These are phyloP conservation scores for Solanum pimpinellifolium DNA, from an alignment of 257 asterid species.

Conservation along the genomic window DNA sequence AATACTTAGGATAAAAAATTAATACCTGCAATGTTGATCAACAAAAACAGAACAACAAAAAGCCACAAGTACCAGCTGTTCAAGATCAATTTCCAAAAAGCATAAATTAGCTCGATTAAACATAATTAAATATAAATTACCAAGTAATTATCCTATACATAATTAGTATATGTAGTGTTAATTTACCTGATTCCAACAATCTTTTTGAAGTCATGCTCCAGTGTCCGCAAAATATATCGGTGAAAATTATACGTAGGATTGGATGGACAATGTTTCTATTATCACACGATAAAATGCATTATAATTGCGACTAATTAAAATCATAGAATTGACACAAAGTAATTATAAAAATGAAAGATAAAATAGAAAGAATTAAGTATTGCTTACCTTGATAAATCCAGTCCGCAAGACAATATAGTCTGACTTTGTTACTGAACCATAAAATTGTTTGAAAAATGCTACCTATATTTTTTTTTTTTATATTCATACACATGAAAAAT, in stretches of 20 bases:
- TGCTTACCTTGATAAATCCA: slow-evolving; percentile 66
- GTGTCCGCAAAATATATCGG: slow-evolving; percentile 61
- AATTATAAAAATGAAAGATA: background rate
- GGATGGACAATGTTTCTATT: slow-evolving; percentile 53
- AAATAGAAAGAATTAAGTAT: background rate
- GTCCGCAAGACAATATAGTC: slow-evolving; percentile 68
- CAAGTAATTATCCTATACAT: background rate
- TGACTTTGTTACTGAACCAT: slow-evolving; percentile 75
- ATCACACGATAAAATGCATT: background rate
- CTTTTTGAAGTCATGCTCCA: slow-evolving; percentile 72
- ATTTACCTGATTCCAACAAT: slow-evolving; percentile 71
- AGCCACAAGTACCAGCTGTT: slow-evolving; percentile 92
- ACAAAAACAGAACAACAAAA: slow-evolving; percentile 71
- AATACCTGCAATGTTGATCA: slow-evolving; percentile 69
- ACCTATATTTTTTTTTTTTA: slow-evolving; percentile 22
- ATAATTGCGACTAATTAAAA: background rate
- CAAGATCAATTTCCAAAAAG: slow-evolving; percentile 1
- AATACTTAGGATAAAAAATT: background rate
- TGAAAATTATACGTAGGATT: slow-evolving; percentile 44
- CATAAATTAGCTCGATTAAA: background rate
- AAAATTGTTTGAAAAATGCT: slow-evolving; percentile 77
- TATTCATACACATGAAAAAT: background rate
- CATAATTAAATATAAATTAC: background rate
- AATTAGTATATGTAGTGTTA: background rate
- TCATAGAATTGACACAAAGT: background rate